Evolutionary conservation across 1,284 basidiomycete genomes (phyloP), one percentile per base, ranked within the genome.

Genomic region (Trametes polyzona): DNA sequence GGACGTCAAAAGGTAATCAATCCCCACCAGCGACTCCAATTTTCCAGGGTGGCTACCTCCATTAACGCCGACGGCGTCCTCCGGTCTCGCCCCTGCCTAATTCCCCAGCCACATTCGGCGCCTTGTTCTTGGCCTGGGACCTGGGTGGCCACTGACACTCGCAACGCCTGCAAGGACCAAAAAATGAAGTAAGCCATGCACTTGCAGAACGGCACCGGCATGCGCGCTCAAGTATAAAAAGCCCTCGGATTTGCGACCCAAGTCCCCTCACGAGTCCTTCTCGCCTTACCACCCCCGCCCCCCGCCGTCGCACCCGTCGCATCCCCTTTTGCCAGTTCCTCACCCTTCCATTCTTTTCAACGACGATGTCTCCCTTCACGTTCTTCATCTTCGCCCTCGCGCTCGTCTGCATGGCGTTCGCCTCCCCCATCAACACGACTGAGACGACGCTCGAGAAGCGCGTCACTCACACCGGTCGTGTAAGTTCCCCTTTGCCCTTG

Each of bases 361-460:
- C n/a, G n/a, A 59, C 27, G 29, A 82, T 83, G 79, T 70, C 67
- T 67, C 74, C 69, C 59, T 50, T 78, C 61, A 68, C 71, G 39
- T 54, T 77, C 65, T 63, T 81, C 64, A 58, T 82, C 65, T 69
- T 80, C 59, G 66, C 75, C 26, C 64, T 85, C 66, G 68, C 76
- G 50, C 73, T 77, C 59, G 50, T 81, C 55, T 65, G 79, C 58
- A 63, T 75, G 56, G 67, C 72, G 39, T 64, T 80, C 62, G 81
- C 81, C 14, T 69, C 79, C 24, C 86, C 86, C 29, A 64, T 85
- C 26, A 72, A 77, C 43, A 52, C 27, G 50, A 62, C 64, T 47
- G 69, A 61, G 23, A 48, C 64, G 33, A 52, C 52, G 30, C 72
- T 85, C 39, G 77, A 79, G 59, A 83, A 80, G 69, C 79, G 86